Evolutionary conservation across 768 basidiomycete genomes (phyloP), one percentile per base, ranked within the genome.

Genomic region (Termitomyces sp.): DNA sequence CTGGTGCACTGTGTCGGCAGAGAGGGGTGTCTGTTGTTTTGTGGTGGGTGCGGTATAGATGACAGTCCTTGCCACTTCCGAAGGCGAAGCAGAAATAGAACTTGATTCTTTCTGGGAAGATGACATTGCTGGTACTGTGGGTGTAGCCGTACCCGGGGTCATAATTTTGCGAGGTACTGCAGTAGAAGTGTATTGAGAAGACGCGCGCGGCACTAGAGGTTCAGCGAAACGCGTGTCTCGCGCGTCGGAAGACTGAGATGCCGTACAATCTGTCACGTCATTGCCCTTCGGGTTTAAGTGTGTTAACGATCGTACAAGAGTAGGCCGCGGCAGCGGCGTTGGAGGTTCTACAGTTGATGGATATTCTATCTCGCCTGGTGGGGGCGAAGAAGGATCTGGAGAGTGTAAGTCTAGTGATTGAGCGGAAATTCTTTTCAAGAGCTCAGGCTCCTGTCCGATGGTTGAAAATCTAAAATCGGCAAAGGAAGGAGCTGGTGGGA

Each of bases 371-470:
- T 67, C 65, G 26, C 36, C 26, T 39, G 36, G 24, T 20, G 61
- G 54, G n/a, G 64, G 53, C 29, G 66, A 63, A 32, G 69, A 65
- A 32, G 63, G 65, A 27, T 64, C 61, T 39, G 62, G 58, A 12
- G 20, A 48, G 5, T 54, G 47, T 2, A 61, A 46, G 43, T 68
- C 67, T 24, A 71, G n/a, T 41, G 50, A 13, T 39, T 39, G 64
- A 39, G 67, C 65, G 32, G 79, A 74, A 36, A 86, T 71, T 24
- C 85, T 80, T 59, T 73, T 76, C 27, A 86, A 72, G 20, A 87
- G 70, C 14, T 72, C 69, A 0, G 84, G 83, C 58, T 72, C 68
- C 63, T 81, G 76, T 29, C 85, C 85, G 41, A 87, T 87, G 4
- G 68, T 76, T 12, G 61, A 67, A 65, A 86, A 87, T 27, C 70